phyloP scores from a whole-genome alignment of 2,329 filamentous ascomycete species.

The Metarhizium anisopliae region DNA sequence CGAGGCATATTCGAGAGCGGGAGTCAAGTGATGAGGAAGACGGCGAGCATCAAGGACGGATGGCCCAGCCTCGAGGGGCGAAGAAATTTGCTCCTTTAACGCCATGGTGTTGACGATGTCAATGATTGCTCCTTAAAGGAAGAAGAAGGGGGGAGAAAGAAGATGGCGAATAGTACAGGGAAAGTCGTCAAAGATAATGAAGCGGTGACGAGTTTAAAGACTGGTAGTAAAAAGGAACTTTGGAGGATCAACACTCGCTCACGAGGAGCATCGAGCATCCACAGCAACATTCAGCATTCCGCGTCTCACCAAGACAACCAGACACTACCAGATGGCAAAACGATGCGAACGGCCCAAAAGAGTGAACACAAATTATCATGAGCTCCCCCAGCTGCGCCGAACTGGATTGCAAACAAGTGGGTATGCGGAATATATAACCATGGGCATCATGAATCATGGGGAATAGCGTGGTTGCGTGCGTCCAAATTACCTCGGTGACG shows the following conservation, averaged over 20 bases:
- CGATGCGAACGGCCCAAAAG: background rate
- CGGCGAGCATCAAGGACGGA: constrained; percentile 50
- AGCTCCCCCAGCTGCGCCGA: background rate
- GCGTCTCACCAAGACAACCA: background rate
- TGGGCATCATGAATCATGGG: no score
- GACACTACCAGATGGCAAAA: background rate
- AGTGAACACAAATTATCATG: background rate
- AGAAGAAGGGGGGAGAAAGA: background rate
- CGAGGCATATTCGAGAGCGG: constrained; percentile 51
- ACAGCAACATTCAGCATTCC: background rate
- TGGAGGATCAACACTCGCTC: no score
- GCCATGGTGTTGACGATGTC: constrained; percentile 23
- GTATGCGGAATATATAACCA: background rate
- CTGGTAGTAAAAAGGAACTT: no score
- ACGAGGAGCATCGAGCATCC: no score
- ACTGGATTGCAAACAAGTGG: background rate
- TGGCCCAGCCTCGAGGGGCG: constrained; percentile 52
- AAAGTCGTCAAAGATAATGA: no score
- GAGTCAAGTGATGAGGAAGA: constrained; percentile 44
- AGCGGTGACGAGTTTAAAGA: no score
- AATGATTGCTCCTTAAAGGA: background rate
- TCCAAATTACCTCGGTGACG: no score
- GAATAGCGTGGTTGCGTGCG: no score
- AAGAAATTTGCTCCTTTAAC: constrained; percentile 50
- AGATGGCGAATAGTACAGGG: background rate